These are phyloP conservation scores for Lasiodiplodia sp. DNA, from an alignment of 2,329 filamentous ascomycete genomes.

Conservation along the genomic window DNA sequence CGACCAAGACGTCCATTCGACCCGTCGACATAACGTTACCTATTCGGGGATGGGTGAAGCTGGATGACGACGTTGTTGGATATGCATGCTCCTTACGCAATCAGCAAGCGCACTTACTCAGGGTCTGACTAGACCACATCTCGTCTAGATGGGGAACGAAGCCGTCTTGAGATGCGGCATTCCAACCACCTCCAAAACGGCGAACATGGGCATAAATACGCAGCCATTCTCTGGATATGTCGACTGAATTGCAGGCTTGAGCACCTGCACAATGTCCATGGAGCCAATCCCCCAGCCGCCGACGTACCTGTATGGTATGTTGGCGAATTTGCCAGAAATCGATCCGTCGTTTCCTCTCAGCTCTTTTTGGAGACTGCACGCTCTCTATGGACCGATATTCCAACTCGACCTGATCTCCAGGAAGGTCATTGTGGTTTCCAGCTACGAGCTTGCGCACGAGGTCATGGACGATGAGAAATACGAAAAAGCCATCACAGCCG, in stretches of 20 bases:
- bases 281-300: slow-evolving; percentile 35
- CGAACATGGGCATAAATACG: background rate
- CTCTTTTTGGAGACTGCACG: slow-evolving; percentile 32
- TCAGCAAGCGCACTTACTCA: slow-evolving; percentile 11
- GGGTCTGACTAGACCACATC: background rate
- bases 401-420: slow-evolving; percentile 60
- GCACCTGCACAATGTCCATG: background rate
- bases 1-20: too few relatives aligned
- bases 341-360: slow-evolving; percentile 34
- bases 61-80: background rate
- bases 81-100: slow-evolving; percentile 9
- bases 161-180: background rate
- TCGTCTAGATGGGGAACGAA: background rate
- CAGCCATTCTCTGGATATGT: background rate
- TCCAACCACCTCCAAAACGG: too few relatives aligned
- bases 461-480: slow-evolving; percentile 32
- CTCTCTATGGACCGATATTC: slow-evolving; percentile 64
- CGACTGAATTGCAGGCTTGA: background rate
- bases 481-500: slow-evolving; percentile 30
- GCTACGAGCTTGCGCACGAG: slow-evolving; percentile 33
- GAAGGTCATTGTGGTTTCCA: slow-evolving; percentile 58
- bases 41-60: background rate
- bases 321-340: slow-evolving; percentile 37
- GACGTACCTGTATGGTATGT: slow-evolving; percentile 29
- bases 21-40: background rate